Evolutionary conservation across 1,284 basidiomycete species (phyloP).

Genomic region (Vanrija sp.): DNA sequence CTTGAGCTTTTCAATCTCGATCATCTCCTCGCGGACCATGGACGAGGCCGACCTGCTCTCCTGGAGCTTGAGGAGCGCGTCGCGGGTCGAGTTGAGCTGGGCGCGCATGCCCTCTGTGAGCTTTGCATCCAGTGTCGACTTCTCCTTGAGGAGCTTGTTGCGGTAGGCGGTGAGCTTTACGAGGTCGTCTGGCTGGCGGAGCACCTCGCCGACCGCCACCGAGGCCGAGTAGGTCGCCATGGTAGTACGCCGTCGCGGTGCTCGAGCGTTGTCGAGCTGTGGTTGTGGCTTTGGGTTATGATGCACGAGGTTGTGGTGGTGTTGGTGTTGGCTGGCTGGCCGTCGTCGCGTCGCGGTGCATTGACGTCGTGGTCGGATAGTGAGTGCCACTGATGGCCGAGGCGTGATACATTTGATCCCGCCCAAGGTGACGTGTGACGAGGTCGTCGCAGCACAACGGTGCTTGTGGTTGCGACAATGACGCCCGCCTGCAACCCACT

Average conservation of each 20-base stretch:
- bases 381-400: neutral
- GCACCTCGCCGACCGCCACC: slow-evolving; percentile 58
- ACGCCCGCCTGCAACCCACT: too few relatives aligned
- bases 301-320: slow-evolving; percentile 10
- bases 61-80: slow-evolving; percentile 81
- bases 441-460: neutral
- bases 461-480: too few relatives aligned
- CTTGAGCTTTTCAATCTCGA: slow-evolving; percentile 66
- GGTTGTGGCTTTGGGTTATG: slow-evolving; percentile 20
- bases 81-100: slow-evolving; percentile 85
- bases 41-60: slow-evolving; percentile 78
- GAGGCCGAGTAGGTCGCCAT: slow-evolving; percentile 36
- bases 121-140: slow-evolving; percentile 88
- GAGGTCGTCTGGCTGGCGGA: slow-evolving; percentile 91
- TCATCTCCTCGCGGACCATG: slow-evolving; percentile 87
- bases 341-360: too few relatives aligned
- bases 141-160: slow-evolving; percentile 95
- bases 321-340: neutral
- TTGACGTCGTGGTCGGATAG: too few relatives aligned
- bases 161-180: slow-evolving; percentile 81
- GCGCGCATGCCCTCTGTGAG: slow-evolving; percentile 90
- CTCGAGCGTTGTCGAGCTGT: slow-evolving; percentile 12
- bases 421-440: neutral
- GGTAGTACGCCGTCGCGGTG: neutral
- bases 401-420: neutral